A percentile compares a stretch with the other conserved stretches of the same genome.
Conservation (phyloP, 257 asterid species). For the Vinca minor region DNA sequence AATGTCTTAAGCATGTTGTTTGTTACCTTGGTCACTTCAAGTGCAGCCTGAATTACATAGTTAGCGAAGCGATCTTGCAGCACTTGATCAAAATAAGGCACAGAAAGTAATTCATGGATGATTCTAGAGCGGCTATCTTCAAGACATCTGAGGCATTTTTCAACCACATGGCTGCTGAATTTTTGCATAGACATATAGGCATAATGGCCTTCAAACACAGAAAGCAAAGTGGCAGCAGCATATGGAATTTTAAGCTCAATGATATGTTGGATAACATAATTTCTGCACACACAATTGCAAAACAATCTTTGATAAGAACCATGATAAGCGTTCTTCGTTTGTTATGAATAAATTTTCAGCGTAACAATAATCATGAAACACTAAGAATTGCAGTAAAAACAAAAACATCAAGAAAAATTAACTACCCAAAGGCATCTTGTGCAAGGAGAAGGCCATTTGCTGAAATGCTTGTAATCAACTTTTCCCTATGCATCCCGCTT, state of each 20-base stretch:
- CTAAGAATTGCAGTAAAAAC: neutral
- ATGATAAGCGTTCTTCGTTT: neutral
- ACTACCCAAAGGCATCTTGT: constrained; percentile 88
- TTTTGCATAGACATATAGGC: constrained; percentile 35
- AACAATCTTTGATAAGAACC: neutral
- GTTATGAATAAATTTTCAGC: neutral
- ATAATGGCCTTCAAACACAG: constrained; percentile 30
- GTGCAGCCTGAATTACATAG: constrained; percentile 41
- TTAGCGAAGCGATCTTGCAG: constrained; percentile 42
- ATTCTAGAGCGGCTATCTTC: constrained; percentile 22
- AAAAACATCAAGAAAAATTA: neutral
- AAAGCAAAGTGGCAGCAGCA: constrained; percentile 22
- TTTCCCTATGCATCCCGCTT: constrained; percentile 53
- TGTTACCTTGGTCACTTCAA: constrained; percentile 31
- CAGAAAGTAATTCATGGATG: constrained; percentile 26
- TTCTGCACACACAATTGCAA: constrained; percentile 23
- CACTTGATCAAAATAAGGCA: constrained; percentile 27
- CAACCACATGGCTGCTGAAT: constrained; percentile 42
- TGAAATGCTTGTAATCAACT: constrained; percentile 51
- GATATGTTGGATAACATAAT: constrained; percentile 40
- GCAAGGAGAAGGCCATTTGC: constrained; percentile 65
- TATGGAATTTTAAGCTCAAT: constrained; percentile 30
- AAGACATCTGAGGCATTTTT: constrained; percentile 26
- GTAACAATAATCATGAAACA: neutral
- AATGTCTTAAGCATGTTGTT: neutral